Percentiles rank a stretch among this genome's conserved stretches.
These are phyloP conservation scores for Russula emetica DNA, from an alignment of 768 basidiomycete species.

Conservation along the genomic window DNA sequence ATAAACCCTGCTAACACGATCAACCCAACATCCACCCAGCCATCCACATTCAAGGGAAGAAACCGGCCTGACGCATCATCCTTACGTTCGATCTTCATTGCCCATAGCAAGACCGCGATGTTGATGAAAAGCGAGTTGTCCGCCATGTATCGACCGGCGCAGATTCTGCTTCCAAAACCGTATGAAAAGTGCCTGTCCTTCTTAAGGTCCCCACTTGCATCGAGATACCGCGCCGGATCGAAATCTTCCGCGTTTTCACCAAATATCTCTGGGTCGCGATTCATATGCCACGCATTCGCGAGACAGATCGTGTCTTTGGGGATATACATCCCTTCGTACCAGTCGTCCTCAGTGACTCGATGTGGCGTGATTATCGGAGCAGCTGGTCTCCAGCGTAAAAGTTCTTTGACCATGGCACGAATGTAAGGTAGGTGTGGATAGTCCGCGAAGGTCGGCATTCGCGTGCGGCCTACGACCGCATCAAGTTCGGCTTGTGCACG, in stretches of 20 bases:
- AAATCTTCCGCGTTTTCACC: background rate
- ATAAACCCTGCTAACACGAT: background rate
- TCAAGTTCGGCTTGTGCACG: background rate
- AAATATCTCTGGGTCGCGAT: background rate
- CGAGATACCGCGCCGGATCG: background rate
- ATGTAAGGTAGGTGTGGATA: too few relatives aligned
- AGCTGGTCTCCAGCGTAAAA: too few relatives aligned
- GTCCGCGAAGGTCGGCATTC: background rate
- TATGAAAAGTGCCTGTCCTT: background rate
- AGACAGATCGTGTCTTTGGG: background rate
- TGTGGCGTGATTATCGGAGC: background rate
- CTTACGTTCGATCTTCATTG: background rate
- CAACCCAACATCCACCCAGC: background rate
- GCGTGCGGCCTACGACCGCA: background rate
- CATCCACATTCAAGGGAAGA: slow-evolving; percentile 1
- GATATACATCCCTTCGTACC: slow-evolving; percentile 8
- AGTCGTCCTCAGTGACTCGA: background rate
- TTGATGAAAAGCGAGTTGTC: background rate
- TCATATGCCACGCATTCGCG: background rate
- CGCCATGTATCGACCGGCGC: background rate
- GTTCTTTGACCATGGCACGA: too few relatives aligned
- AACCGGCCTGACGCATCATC: background rate
- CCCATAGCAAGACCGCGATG: background rate
- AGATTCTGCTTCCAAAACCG: background rate
- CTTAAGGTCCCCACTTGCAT: background rate